These are phyloP conservation scores for Lumnitzera littorea DNA, from an alignment of 345 rosid genomes.

Conservation along the genomic window DNA sequence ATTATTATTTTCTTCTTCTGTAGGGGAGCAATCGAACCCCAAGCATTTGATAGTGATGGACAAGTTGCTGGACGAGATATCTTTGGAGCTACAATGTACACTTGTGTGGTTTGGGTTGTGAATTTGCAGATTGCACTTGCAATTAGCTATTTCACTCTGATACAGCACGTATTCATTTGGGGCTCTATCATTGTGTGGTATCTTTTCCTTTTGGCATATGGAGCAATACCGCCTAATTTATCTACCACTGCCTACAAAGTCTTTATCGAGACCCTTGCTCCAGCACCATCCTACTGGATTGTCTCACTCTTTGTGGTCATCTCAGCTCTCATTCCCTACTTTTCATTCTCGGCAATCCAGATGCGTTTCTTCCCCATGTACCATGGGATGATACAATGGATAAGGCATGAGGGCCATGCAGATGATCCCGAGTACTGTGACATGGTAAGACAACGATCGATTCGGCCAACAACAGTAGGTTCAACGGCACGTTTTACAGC, in stretches of 20 bases:
- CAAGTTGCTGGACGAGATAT: conserved; percentile 54
- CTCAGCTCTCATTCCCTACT: conserved; percentile 56
- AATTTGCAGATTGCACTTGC: conserved; percentile 75
- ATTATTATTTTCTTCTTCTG: conserved; percentile 63
- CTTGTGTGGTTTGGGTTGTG: conserved; percentile 83
- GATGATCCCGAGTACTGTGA: conserved; percentile 63
- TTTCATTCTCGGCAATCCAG: conserved; percentile 51
- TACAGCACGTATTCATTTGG: conserved; percentile 70
- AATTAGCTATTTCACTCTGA: conserved; percentile 66
- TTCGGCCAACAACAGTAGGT: conserved; percentile 69
- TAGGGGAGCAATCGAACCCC: conserved; percentile 47
- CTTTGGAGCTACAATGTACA: conserved; percentile 68
- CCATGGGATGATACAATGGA: conserved; percentile 87
- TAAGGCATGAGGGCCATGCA: conserved; percentile 56
- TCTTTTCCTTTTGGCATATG: conserved; percentile 56
- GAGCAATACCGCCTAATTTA: conserved; percentile 31
- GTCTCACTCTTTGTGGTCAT: conserved; percentile 41
- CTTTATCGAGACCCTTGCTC: conserved; percentile 73
- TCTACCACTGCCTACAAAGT: conserved; percentile 54
- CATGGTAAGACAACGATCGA: conserved; percentile 70
- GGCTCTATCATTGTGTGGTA: conserved; percentile 65
- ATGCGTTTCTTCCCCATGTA: conserved; percentile 90
- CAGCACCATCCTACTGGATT: conserved; percentile 74
- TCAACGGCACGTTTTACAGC: conserved; percentile 58
- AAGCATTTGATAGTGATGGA: conserved; percentile 61